Evolutionary conservation across 2,329 filamentous ascomycete genomes (phyloP), one percentile per base, ranked within the genome.

Genomic region (Talaromyces marneffei): DNA sequence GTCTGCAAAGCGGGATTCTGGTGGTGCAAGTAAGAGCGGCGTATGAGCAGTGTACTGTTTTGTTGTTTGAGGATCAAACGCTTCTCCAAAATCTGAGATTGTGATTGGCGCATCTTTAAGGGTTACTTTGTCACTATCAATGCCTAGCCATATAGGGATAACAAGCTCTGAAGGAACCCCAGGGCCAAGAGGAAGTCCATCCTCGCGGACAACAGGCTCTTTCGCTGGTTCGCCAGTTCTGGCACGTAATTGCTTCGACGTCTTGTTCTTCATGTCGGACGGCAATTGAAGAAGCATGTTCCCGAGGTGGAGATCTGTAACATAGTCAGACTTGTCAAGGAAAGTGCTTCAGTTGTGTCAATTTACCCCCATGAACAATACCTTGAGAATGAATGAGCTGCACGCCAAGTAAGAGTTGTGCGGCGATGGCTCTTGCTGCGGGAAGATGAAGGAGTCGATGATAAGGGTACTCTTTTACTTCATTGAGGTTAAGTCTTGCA

Each of bases 51-150:
- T 37, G 27, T 60, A 65, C 54, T 31, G 64, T 35, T 59, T n/a
- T 48, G 65, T 64, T 35, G 39, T 44, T 31, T 44, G 33, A n/a
- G 62, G 66, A 20, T 59, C 62, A 59, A 68, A 71, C 31, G 69
- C 59, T 60, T 71, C 63, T 48, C 68, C 67, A 63, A 71, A 73
- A 57, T 72, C 70, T 61, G 64, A 23, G 59, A 72, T 64, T 29
- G 68, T 20, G 20, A 72, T 68, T 8, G 46, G 63, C 33, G 67
- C 60, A 50, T 72, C 67, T 44, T 63, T 35, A 9, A 69, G 65
- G 25, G 62, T 59, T 25, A 71, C 57, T 14, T 70, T 60, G 44
- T 73, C 62, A 62, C 67, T 69, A 31, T 57, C 53, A 16, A 62
- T 35, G 14, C 68, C 68, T 12, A 70, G 66, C 68, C 67, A 70